Evolutionary conservation across 306 rosid genomes (phyloP).

Genomic region (Castanea sativa): DNA sequence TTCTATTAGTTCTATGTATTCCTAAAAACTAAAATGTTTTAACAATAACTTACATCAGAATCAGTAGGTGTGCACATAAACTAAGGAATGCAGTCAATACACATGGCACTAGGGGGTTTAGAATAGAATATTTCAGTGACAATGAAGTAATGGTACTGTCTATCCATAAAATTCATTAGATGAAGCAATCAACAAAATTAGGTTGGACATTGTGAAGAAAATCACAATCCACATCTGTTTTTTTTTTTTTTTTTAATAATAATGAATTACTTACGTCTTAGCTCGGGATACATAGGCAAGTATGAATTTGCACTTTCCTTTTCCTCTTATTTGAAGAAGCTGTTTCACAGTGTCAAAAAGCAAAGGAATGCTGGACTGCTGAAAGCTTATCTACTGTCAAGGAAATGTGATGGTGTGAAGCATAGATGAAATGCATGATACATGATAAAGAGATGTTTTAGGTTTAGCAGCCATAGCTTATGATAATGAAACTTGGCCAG

Average conservation of each 20-base stretch:
- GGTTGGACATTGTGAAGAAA: neutral
- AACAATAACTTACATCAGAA: conserved; percentile 1
- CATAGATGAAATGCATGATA: neutral
- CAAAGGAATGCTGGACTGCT: conserved; percentile 71
- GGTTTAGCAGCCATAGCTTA: neutral
- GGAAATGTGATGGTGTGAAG: conserved; percentile 8
- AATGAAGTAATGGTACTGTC: neutral
- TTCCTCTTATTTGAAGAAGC: conserved; percentile 58
- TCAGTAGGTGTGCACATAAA: conserved; percentile 5
- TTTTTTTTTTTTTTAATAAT: neutral
- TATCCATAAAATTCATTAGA: neutral
- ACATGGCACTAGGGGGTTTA: conserved; percentile 2
- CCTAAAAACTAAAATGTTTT: neutral
- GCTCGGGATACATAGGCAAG: conserved; percentile 89
- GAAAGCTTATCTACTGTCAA: conserved; percentile 82
- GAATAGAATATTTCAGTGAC: neutral
- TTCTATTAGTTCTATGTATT: neutral
- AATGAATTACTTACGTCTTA: conserved; percentile 48
- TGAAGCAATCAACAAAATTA: conserved; percentile 12
- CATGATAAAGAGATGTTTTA: neutral
- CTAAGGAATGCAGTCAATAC: neutral
- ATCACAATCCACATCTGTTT: neutral
- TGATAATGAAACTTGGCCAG: neutral
- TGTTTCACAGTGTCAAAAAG: conserved; percentile 69
- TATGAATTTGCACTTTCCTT: conserved; percentile 73